These are phyloP conservation scores for Aspergillus caelatus DNA, from an alignment of 2,329 filamentous ascomycete species.

Conservation along the genomic window DNA sequence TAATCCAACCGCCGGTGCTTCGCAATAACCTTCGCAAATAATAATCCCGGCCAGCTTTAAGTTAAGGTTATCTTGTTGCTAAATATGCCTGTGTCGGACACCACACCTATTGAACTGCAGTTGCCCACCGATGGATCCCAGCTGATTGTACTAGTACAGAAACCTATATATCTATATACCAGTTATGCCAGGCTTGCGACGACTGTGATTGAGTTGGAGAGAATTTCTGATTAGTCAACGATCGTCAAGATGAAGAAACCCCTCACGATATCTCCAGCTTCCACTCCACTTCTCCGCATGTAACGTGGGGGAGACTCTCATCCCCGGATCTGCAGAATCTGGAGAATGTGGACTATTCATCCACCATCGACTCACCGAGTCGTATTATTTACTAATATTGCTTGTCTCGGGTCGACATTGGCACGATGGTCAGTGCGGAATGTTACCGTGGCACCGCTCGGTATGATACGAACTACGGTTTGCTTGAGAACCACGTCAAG, in stretches of 20 bases:
- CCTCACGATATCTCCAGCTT: neutral
- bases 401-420: neutral
- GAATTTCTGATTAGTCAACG: too few species aligned
- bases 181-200: too few species aligned
- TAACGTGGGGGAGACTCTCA: neutral
- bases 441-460: neutral
- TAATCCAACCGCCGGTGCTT: too few species aligned
- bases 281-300: constrained; percentile 6
- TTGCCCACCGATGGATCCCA: too few species aligned
- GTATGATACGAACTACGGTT: neutral
- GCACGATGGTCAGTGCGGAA: neutral
- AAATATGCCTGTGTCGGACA: too few species aligned
- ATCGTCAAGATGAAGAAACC: neutral
- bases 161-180: too few species aligned
- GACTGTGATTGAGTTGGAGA: too few species aligned
- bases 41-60: too few species aligned
- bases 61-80: too few species aligned
- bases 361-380: neutral
- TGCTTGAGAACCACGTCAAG: neutral
- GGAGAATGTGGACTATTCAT: neutral
- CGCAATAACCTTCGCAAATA: too few species aligned
- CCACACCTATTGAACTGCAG: too few species aligned
- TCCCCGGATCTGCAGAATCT: constrained; percentile 6
- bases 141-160: too few species aligned
- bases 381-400: neutral